phyloP scores from a whole-genome alignment of 176 grass and related monocot species.

The Aegilops bicornis region DNA sequence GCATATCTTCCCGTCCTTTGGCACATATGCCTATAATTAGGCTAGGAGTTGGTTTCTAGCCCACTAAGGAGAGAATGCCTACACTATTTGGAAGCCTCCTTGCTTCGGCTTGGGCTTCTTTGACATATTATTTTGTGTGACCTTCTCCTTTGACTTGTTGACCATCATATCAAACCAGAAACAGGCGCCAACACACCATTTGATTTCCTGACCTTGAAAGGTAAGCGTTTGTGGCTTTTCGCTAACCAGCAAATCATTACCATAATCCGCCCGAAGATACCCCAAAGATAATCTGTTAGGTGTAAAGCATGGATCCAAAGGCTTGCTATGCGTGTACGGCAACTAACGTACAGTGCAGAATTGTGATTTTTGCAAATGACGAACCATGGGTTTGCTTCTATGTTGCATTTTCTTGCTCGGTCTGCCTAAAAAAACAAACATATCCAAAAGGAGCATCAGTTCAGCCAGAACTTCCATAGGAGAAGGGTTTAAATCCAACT shows the following conservation, averaged over 20 bases:
- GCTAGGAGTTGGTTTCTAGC: too few species aligned
- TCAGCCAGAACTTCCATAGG: not conserved
- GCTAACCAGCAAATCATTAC: slow-evolving; percentile 43
- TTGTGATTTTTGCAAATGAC: slow-evolving; percentile 15
- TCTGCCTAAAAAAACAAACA: not conserved
- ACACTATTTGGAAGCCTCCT: too few species aligned
- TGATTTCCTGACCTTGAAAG: slow-evolving; percentile 51
- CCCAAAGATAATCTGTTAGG: slow-evolving; percentile 8
- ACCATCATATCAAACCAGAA: not conserved
- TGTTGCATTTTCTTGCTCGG: not conserved
- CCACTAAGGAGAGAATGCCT: too few species aligned
- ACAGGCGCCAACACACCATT: not conserved
- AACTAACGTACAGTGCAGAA: not conserved
- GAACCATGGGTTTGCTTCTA: not conserved
- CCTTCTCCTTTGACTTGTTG: too few species aligned
- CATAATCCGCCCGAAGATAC: slow-evolving; percentile 20
- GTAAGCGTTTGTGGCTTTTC: slow-evolving; percentile 24
- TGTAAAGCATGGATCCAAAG: not conserved
- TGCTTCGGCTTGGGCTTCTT: too few species aligned
- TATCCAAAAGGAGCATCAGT: not conserved
- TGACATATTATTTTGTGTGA: too few species aligned
- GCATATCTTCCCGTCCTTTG: too few species aligned
- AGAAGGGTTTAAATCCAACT: not conserved
- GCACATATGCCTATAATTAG: too few species aligned
- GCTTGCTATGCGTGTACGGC: slow-evolving; percentile 46